Evolutionary conservation across 805 yeast genomes (phyloP), one percentile per base, ranked within the genome.

Genomic region (Huiozyma naganishii): DNA sequence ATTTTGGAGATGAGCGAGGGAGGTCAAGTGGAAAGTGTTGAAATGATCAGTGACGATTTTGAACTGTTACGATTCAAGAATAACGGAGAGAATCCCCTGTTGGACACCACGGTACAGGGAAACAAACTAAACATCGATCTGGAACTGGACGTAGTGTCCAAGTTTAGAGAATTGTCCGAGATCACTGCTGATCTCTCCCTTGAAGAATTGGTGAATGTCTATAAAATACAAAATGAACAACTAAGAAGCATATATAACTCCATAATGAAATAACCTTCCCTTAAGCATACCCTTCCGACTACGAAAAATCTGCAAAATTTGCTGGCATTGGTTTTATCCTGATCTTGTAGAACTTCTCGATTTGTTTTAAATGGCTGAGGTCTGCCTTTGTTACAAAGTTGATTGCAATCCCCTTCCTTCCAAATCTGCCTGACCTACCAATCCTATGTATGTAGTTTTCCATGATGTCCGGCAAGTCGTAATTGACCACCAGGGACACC

Each of bases 341-440:
- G 43, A 94, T 87, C 55, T 83, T 76, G 74, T 90, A 90, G 72
- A 80, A 86, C 65, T 73, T 81, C 72, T 90, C 97, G 52, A 92
- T 79, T 65, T 84, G 95, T 63, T 83, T 79, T 71, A 89, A 71
- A 61, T 74, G 74, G 52, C 75, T 72, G 51, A 74, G 73, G 64
- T 90, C 97, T 44, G 79, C 80, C 50, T 73, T 74, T 41, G 97
- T 89, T 56, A 89, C 81, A 61, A 90, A 84, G 73, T 89, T 92
- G 64, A 90, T 84, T 49, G 97, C 97, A 50, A 86, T 90, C 73
- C 98, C 98, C 72, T 89, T 90, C 68, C 98, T 79, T 65, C 98
- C 98, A 73, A 90, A 90, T 68, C 98, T 81, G 61, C 98, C 98
- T 56, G 95, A 86, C 72, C 98, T 80, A 67, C 98, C 98, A 59